These are phyloP conservation scores for Acacia crassicarpa DNA, from an alignment of 306 rosid species.

Conservation along the genomic window DNA sequence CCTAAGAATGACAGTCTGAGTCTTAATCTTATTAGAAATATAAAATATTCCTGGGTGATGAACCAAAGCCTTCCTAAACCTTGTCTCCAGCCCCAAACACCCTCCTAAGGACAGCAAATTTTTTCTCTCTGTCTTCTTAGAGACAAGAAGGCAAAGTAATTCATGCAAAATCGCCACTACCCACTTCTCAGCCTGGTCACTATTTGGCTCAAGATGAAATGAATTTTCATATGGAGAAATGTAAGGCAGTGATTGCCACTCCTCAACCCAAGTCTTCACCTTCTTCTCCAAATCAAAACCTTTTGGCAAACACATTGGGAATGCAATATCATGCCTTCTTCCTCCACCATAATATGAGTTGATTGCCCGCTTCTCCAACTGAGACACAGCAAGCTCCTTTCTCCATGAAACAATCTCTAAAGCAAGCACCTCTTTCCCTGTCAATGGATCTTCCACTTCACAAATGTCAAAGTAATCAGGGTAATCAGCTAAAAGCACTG, in stretches of 20 bases:
- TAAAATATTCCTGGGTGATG: conserved; percentile 89
- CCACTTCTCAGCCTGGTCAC: conserved; percentile 90
- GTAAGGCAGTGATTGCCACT: conserved; percentile 86
- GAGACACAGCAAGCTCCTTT: conserved; percentile 63
- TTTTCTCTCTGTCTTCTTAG: conserved; percentile 74
- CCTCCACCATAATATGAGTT: conserved; percentile 24
- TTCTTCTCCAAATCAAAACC: conserved; percentile 76
- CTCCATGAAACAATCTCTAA: conserved; percentile 75
- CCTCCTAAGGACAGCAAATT: conserved; percentile 57
- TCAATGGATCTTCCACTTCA: conserved; percentile 45
- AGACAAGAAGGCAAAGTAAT: conserved; percentile 69
- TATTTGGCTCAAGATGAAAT: conserved; percentile 57
- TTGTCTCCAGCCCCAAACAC: conserved; percentile 68
- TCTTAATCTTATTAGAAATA: conserved; percentile 73
- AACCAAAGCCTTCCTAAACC: conserved; percentile 73
- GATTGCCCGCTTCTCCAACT: conserved; percentile 63
- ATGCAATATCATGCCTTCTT: conserved; percentile 45
- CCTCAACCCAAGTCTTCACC: conserved; percentile 69
- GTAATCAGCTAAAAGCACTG: conserved; percentile 60
- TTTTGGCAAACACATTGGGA: conserved; percentile 68
- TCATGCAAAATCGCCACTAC: conserved; percentile 77
- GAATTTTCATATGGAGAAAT: conserved; percentile 80
- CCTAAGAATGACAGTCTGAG: conserved; percentile 76
- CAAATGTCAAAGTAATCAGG: conserved; percentile 79
- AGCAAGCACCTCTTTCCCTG: conserved; percentile 64